Conservation (phyloP, 805 yeast species). For the Barnettozyma populi region DNA sequence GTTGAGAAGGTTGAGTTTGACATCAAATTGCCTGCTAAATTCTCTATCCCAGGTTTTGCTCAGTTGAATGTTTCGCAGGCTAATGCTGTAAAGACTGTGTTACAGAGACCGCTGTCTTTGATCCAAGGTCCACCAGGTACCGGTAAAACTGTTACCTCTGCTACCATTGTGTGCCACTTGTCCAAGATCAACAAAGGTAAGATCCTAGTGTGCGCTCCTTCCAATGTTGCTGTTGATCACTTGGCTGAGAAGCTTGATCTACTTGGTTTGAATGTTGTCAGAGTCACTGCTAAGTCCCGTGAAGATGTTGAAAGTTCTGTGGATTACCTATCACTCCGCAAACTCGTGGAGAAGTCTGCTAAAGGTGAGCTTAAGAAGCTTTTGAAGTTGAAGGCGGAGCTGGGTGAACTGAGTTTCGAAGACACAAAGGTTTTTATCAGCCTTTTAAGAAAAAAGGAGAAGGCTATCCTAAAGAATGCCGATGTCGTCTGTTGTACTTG, state of each 20-base stretch:
- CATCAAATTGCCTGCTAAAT: slow-evolving; percentile 51
- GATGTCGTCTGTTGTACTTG: slow-evolving; percentile 89
- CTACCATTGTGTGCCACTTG: slow-evolving; percentile 78
- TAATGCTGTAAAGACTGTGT: slow-evolving; percentile 65
- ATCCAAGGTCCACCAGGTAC: slow-evolving; percentile 98
- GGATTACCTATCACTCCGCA: slow-evolving; percentile 51
- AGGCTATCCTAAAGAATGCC: slow-evolving; percentile 43
- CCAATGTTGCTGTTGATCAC: slow-evolving; percentile 93
- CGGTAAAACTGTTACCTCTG: slow-evolving; percentile 91
- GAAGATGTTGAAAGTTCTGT: slow-evolving; percentile 75
- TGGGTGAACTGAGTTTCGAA: slow-evolving; percentile 58
- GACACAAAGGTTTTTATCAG: slow-evolving; percentile 45
- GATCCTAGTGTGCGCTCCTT: slow-evolving; percentile 89
- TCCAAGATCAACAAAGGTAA: slow-evolving; percentile 54
- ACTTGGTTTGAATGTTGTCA: slow-evolving; percentile 73
- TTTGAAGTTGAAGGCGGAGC: slow-evolving; percentile 50
- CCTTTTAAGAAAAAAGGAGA: slow-evolving; percentile 44
- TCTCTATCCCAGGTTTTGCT: slow-evolving; percentile 63
- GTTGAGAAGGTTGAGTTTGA: slow-evolving; percentile 59
- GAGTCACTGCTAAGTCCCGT: slow-evolving; percentile 69
- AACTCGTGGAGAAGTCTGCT: slow-evolving; percentile 41
- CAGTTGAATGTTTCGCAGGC: slow-evolving; percentile 73
- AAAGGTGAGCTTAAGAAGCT: slow-evolving; percentile 55
- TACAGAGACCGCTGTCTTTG: slow-evolving; percentile 67
- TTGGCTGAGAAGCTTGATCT: slow-evolving; percentile 64